Percentiles rank a stretch among this genome's conserved stretches.
Evolutionary conservation across 1,139 yeast genomes (phyloP).

Genomic region (Debaryomycetaceae sp.): DNA sequence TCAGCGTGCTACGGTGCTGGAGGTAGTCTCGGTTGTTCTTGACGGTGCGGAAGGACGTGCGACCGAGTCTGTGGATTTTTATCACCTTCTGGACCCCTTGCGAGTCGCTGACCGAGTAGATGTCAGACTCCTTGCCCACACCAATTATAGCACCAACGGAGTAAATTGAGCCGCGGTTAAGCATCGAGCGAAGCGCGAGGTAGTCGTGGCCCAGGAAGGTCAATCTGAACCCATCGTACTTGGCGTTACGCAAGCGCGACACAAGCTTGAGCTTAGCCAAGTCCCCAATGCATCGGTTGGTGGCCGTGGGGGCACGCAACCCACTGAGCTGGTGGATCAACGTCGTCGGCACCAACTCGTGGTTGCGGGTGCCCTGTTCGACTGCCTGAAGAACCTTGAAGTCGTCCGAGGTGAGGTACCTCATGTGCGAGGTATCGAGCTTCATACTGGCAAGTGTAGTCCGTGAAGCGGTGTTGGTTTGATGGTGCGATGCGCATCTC

Average conservation of each 20-base stretch:
- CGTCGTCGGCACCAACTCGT: conserved; percentile 89
- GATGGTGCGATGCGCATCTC: not conserved
- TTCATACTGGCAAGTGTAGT: conserved; percentile 57
- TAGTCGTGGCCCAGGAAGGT: conserved; percentile 90
- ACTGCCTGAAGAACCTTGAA: conserved; percentile 85
- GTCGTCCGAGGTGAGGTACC: conserved; percentile 87
- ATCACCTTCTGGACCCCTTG: conserved; percentile 65
- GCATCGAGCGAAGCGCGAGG: conserved; percentile 79
- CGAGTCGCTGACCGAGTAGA: conserved; percentile 76
- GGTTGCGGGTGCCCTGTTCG: conserved; percentile 87
- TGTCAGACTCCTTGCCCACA: conserved; percentile 96
- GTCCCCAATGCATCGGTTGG: conserved; percentile 75
- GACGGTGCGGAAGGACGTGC: conserved; percentile 88
- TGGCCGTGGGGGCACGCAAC: conserved; percentile 69
- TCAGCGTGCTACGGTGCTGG: conserved; percentile 59
- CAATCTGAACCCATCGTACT: conserved; percentile 87
- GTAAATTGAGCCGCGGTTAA: conserved; percentile 66
- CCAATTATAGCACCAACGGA: conserved; percentile 89
- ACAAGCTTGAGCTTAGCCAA: conserved; percentile 82
- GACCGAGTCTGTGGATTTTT: conserved; percentile 88
- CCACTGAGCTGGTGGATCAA: conserved; percentile 80
- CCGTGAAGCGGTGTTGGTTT: not conserved
- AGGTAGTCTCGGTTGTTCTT: conserved; percentile 92
- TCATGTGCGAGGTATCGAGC: conserved; percentile 87
- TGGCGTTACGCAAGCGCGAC: conserved; percentile 75